phyloP scores from a whole-genome alignment of 768 basidiomycete species.

The Tricholoma furcatifolium region DNA sequence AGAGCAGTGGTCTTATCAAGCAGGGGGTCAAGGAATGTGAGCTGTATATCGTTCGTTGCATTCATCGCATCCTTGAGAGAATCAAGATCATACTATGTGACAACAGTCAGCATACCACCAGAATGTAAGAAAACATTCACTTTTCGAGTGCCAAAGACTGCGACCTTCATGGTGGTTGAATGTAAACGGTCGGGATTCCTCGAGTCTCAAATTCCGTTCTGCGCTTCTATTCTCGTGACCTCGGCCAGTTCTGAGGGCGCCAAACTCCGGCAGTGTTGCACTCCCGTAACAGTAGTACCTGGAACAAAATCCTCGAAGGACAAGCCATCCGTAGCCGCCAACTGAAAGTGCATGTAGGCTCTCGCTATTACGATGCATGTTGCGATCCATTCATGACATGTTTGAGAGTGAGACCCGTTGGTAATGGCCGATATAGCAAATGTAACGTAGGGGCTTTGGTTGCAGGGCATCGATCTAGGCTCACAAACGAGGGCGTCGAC shows the following conservation, averaged over 20 bases:
- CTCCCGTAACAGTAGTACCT: too few species aligned
- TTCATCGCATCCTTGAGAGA: conserved; percentile 29
- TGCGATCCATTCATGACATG: too few species aligned
- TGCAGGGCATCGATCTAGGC: too few species aligned
- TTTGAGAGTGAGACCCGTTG: too few species aligned
- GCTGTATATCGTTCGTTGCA: conserved; percentile 25
- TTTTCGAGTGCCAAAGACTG: conserved; percentile 39
- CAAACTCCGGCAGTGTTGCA: too few species aligned
- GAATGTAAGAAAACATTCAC: conserved; percentile 17
- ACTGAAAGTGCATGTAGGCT: too few species aligned
- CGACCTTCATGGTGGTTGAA: conserved; percentile 36
- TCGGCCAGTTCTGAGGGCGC: not conserved
- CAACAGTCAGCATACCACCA: not conserved
- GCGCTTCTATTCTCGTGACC: conserved; percentile 2
- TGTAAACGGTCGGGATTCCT: not conserved
- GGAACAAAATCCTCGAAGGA: too few species aligned
- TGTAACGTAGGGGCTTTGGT: too few species aligned
- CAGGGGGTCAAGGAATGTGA: conserved; percentile 37
- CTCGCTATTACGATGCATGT: too few species aligned
- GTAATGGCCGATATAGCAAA: too few species aligned
- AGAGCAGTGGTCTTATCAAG: conserved; percentile 34
- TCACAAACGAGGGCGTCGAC: too few species aligned
- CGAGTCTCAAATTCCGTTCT: not conserved
- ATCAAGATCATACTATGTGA: conserved; percentile 33
- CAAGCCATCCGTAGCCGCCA: too few species aligned